phyloP scores from a whole-genome alignment of 352 stramenopile species.

The Lagenidium giganteum region DNA sequence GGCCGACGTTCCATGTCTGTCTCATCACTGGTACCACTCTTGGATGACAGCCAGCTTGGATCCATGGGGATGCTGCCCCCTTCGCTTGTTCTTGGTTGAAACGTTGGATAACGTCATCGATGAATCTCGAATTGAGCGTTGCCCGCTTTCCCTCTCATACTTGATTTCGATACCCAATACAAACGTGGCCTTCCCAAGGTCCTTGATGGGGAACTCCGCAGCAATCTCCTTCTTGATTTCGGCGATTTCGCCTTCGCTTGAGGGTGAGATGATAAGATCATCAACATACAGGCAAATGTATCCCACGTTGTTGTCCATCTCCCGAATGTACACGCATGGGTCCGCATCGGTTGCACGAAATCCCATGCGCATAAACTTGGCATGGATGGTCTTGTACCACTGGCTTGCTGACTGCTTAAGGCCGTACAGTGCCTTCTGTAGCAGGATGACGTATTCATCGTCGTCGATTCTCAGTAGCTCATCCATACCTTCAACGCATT shows the following conservation, averaged over 20 bases:
- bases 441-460: neutral
- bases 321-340: conserved; percentile 1
- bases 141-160: conserved; percentile 1
- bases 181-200: conserved; percentile 12
- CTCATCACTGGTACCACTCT: neutral
- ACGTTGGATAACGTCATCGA: too few species aligned
- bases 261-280: neutral
- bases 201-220: conserved; percentile 8
- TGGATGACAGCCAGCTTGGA: too few species aligned
- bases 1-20: neutral
- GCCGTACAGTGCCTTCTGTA: conserved; percentile 10
- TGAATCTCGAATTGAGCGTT: too few species aligned
- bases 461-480: too few species aligned
- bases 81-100: too few species aligned
- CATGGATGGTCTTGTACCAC: conserved; percentile 4
- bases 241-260: neutral
- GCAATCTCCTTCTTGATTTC: conserved; percentile 2
- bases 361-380: neutral
- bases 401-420: conserved; percentile 9
- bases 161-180: conserved; percentile 11
- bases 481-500: conserved; percentile 2
- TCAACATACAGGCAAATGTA: conserved; percentile 7
- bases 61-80: too few species aligned
- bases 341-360: neutral
- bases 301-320: neutral